phyloP scores from a whole-genome alignment of 306 rosid species.

The peach (Prunus persica) region DNA sequence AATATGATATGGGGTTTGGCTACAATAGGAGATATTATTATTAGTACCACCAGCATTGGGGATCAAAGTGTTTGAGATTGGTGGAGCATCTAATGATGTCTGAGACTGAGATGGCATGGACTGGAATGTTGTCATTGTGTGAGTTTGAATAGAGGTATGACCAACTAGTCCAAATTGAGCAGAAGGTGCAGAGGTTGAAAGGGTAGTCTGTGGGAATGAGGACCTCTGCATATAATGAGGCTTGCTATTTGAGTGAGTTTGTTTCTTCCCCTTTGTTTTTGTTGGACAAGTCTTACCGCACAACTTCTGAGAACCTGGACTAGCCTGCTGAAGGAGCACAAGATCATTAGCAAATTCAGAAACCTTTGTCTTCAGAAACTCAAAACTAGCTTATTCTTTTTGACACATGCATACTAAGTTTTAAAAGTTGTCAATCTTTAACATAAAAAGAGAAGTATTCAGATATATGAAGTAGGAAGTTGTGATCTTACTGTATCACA shows the following conservation, averaged over 20 bases:
- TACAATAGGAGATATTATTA: slow-evolving; percentile 24
- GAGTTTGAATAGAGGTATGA: slow-evolving; percentile 40
- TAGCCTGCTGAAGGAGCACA: slow-evolving; percentile 37
- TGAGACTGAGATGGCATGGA: slow-evolving; percentile 43
- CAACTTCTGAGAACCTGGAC: slow-evolving; percentile 35
- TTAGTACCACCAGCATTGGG: slow-evolving; percentile 21
- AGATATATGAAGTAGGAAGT: slow-evolving; percentile 17
- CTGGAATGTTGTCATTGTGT: slow-evolving; percentile 45
- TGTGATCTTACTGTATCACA: slow-evolving; percentile 44
- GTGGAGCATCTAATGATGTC: slow-evolving; percentile 29
- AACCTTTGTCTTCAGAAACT: neutral
- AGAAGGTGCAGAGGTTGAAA: slow-evolving; percentile 30
- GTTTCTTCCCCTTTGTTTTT: slow-evolving; percentile 56
- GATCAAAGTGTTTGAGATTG: slow-evolving; percentile 29
- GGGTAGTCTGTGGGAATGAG: slow-evolving; percentile 20
- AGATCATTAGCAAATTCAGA: slow-evolving; percentile 16
- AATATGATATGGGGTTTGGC: slow-evolving; percentile 37
- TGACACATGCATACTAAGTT: neutral
- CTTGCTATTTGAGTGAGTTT: slow-evolving; percentile 25
- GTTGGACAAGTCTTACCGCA: slow-evolving; percentile 29
- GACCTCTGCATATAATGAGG: slow-evolving; percentile 26
- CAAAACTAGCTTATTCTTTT: neutral
- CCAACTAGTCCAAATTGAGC: slow-evolving; percentile 50
- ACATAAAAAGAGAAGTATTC: neutral
- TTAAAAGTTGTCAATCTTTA: neutral